These are phyloP conservation scores for Vanilla planifolia DNA, from an alignment of 106 monocot species.

Conservation along the genomic window DNA sequence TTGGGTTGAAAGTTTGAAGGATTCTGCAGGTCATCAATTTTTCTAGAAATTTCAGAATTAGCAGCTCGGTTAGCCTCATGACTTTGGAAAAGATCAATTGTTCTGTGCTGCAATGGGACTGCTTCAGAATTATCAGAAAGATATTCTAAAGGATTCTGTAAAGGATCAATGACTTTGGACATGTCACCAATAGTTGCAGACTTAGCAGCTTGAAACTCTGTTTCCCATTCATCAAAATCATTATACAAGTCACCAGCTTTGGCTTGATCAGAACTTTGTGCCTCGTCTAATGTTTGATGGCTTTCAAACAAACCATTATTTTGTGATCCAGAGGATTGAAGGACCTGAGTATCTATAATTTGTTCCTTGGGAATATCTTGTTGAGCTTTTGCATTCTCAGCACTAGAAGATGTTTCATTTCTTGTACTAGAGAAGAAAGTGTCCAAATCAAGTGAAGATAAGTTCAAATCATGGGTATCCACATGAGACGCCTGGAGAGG, in stretches of 20 bases:
- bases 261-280: constrained; percentile 13
- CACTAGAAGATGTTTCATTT: constrained; percentile 6
- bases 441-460: constrained; percentile 1
- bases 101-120: background rate
- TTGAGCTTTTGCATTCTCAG: constrained; percentile 8
- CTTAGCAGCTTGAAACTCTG: constrained; percentile 57
- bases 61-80: background rate
- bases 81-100: constrained; percentile 6
- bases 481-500: background rate
- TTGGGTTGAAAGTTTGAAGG: background rate
- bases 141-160: constrained; percentile 23
- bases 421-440: constrained; percentile 1
- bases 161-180: background rate
- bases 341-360: constrained; percentile 6
- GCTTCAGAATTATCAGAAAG: constrained; percentile 31
- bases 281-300: constrained; percentile 16
- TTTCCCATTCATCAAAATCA: constrained; percentile 64
- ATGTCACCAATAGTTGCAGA: background rate
- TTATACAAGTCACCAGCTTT: constrained; percentile 15
- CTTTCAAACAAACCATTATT: constrained; percentile 25
- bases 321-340: constrained; percentile 17
- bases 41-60: background rate
- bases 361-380: constrained; percentile 6
- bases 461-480: background rate
- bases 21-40: background rate